Conservation (phyloP, 2,329 filamentous ascomycete genomes). For the Aspergillus ibericus region DNA sequence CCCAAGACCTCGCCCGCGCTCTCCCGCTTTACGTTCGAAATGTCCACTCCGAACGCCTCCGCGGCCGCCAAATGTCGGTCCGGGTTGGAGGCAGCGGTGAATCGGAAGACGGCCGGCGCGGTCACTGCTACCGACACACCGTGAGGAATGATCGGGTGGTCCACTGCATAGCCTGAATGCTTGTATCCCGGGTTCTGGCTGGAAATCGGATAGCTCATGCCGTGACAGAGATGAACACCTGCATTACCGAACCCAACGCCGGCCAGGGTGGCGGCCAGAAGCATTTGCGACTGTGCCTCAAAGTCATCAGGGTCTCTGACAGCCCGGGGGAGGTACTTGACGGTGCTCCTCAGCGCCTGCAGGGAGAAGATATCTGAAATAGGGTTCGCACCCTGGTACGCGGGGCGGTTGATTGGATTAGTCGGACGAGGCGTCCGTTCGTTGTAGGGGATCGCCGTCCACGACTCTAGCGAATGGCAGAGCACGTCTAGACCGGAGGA, state of each 20-base stretch:
- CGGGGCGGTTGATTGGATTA: conserved; percentile 87
- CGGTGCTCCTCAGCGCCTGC: conserved; percentile 75
- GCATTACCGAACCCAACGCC: conserved; percentile 98
- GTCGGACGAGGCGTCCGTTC: conserved; percentile 79
- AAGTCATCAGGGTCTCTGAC: conserved; percentile 84
- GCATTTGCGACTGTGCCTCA: conserved; percentile 93
- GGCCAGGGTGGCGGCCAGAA: conserved; percentile 88
- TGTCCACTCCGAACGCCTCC: conserved; percentile 86
- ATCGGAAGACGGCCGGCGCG: conserved; percentile 88
- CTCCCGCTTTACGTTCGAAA: conserved; percentile 82
- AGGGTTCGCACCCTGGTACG: conserved; percentile 95
- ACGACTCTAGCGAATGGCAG: conserved; percentile 92
- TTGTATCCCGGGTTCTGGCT: conserved; percentile 90
- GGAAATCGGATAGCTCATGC: conserved; percentile 97
- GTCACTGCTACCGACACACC: conserved; percentile 94
- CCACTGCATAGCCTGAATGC: conserved; percentile 80
- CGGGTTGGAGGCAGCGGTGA: conserved; percentile 88
- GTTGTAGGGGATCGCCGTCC: conserved; percentile 94
- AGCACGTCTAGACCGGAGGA: conserved; percentile 90
- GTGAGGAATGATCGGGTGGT: conserved; percentile 82
- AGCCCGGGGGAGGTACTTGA: conserved; percentile 88
- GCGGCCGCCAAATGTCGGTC: conserved; percentile 87
- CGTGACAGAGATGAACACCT: conserved; percentile 84
- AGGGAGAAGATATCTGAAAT: conserved; percentile 97
- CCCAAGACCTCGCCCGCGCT: conserved; percentile 84